phyloP scores from a whole-genome alignment of 306 rosid genomes.

The Citrullus amarus region DNA sequence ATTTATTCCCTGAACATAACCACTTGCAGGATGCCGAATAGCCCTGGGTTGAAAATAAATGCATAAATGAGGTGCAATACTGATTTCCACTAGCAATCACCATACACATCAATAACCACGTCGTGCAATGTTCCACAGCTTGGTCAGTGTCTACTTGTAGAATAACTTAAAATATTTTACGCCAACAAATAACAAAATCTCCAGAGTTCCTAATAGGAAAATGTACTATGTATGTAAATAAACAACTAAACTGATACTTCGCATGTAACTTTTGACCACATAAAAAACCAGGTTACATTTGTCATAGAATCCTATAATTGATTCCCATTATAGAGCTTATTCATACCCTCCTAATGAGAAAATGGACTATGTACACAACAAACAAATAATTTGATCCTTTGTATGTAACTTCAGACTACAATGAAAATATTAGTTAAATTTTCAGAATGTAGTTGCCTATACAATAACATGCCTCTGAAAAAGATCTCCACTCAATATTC shows the following conservation, averaged over 20 bases:
- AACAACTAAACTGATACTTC: neutral
- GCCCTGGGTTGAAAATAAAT: slow-evolving; percentile 47
- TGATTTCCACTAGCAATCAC: neutral
- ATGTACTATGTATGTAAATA: neutral
- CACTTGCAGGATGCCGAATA: slow-evolving; percentile 98
- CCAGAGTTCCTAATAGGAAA: neutral
- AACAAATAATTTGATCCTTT: neutral
- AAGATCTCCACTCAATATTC: neutral
- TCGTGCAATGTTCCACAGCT: neutral
- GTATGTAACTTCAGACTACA: neutral
- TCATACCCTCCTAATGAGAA: neutral
- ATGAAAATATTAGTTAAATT: neutral
- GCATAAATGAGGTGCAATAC: slow-evolving; percentile 4
- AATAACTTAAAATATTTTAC: neutral
- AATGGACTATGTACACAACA: neutral
- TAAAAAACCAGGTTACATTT: neutral
- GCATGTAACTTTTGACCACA: neutral
- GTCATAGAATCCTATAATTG: neutral
- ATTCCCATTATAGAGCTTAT: neutral
- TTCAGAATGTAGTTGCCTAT: neutral
- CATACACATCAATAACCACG: neutral
- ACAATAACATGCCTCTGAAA: neutral
- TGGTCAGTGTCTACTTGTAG: neutral
- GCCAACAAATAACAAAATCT: neutral
- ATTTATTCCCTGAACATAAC: slow-evolving; percentile 98